phyloP scores from a whole-genome alignment of 2,329 filamentous ascomycete species.

The Neonectria coccinea region DNA sequence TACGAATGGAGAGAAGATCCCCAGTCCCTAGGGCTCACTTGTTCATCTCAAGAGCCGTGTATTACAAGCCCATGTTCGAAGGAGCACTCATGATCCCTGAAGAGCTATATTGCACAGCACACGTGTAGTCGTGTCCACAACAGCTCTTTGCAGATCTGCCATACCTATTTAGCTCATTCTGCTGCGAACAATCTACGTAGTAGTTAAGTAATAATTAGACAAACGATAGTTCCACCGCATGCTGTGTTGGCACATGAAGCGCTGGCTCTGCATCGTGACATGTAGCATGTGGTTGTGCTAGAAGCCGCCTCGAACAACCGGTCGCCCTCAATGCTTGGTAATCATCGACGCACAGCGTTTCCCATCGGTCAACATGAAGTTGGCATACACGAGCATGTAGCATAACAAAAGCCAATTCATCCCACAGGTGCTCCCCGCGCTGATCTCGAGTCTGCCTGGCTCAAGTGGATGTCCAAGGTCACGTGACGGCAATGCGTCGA shows the following conservation, averaged over 20 bases:
- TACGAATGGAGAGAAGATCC: conserved; percentile 5
- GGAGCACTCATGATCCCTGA: conserved; percentile 25
- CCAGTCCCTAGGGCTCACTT: conserved; percentile 11
- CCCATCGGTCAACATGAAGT: not conserved
- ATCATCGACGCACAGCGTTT: not conserved
- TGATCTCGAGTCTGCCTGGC: not conserved
- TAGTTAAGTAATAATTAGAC: conserved; percentile 1
- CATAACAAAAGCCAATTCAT: conserved; percentile 8
- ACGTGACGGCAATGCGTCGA: conserved; percentile 28
- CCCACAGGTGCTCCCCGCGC: not conserved
- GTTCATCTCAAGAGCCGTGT: conserved; percentile 5
- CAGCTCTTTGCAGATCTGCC: conserved; percentile 18
- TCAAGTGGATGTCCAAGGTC: conserved; percentile 7
- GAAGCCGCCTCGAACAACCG: not conserved
- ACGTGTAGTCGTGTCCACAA: conserved; percentile 26
- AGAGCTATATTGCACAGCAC: conserved; percentile 19
- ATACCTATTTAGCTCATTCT: conserved; percentile 16
- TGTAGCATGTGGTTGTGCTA: conserved; percentile 3
- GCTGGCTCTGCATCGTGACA: conserved; percentile 23
- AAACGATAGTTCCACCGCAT: conserved; percentile 14
- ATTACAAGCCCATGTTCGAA: conserved; percentile 15
- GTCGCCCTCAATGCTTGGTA: conserved; percentile 4
- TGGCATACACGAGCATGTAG: not conserved
- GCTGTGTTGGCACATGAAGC: conserved; percentile 25
- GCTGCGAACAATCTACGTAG: conserved; percentile 14